Evolutionary conservation across 257 asterid genomes (phyloP).

Genomic region (Solanum rostratum): DNA sequence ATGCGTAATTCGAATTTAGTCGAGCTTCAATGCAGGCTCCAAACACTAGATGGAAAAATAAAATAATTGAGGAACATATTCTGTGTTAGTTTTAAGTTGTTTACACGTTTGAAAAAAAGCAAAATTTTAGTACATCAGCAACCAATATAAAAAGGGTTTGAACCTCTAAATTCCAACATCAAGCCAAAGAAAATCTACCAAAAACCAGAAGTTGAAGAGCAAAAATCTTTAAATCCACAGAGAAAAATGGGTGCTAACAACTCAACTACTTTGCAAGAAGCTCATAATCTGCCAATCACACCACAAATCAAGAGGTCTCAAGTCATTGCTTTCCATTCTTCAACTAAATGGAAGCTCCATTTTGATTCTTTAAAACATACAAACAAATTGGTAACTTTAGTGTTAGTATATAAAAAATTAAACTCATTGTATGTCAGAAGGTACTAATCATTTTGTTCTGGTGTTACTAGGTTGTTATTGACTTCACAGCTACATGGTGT

Average conservation of each 20-base stretch:
- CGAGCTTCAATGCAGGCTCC: too few species aligned
- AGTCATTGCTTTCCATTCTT: conserved; percentile 35
- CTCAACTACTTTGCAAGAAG: not conserved
- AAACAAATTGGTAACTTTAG: conserved; percentile 21
- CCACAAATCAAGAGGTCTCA: conserved; percentile 14
- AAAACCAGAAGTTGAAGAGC: not conserved
- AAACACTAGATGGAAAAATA: too few species aligned
- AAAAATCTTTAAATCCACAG: not conserved
- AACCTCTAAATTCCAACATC: not conserved
- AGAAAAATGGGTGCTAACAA: not conserved
- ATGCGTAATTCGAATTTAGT: too few species aligned
- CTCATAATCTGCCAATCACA: not conserved
- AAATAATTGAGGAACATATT: conserved; percentile 20
- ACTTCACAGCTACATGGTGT: conserved; percentile 36
- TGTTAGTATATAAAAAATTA: not conserved
- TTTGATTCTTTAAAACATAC: conserved; percentile 30
- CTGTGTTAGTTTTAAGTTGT: not conserved
- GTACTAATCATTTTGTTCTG: not conserved
- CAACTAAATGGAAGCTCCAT: conserved; percentile 42
- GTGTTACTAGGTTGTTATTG: conserved; percentile 17
- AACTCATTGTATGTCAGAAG: not conserved
- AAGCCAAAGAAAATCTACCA: conserved; percentile 8
- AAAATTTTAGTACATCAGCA: not conserved
- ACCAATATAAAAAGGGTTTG: conserved; percentile 21
- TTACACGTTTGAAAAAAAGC: not conserved